Evolutionary conservation across 805 yeast species (phyloP), one percentile per base, ranked within the genome.

Genomic region (Grigorovia yakushimaensis): DNA sequence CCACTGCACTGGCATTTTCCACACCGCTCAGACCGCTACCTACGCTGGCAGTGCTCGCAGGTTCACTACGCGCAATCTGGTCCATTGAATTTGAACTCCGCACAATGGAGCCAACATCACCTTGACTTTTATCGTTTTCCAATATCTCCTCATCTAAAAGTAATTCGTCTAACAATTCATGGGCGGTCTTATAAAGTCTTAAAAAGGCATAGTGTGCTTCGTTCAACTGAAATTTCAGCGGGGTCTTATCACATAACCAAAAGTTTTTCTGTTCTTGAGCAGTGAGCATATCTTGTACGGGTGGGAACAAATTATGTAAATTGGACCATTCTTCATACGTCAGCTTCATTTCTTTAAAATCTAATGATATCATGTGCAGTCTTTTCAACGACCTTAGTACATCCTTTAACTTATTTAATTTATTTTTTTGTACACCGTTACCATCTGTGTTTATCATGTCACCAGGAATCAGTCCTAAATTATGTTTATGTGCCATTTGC

Each of bases 181-280:
- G 37, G 11, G 37, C 46, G 36, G 54, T 58, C 17, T 47, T 53
- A 54, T 62, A 62, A 5, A 68, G 43, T 47, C 73, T 62, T 47
- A 70, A 60, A 27, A 74, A 60, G 35, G 84, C 73, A 55, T 77
- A 84, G 48, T 78, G 77, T 0, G 88, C 79, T 59, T 87, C 88
- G 53, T 73, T 74, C 37, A 83, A 66, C 0, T 93, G 93, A 47
- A 74, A 77, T 41, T 83, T 70, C 39, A 87, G 65, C 0, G 95
- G 95, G 1, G 88, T 80, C 1, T 64, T 57, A 1, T 78, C 78
- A 7, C 82, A 72, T 2, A 86, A 53, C 95, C 95, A 87, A 57
- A 66, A 60, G 40, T 67, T 61, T 53, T 69, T 73, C 1, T 41
- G 36, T 11, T 55, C 53, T 7, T 40, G 36, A 4, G 27, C 21